These are phyloP conservation scores for Acanthochlamys bracteata DNA, from an alignment of 106 monocot genomes.

Conservation along the genomic window DNA sequence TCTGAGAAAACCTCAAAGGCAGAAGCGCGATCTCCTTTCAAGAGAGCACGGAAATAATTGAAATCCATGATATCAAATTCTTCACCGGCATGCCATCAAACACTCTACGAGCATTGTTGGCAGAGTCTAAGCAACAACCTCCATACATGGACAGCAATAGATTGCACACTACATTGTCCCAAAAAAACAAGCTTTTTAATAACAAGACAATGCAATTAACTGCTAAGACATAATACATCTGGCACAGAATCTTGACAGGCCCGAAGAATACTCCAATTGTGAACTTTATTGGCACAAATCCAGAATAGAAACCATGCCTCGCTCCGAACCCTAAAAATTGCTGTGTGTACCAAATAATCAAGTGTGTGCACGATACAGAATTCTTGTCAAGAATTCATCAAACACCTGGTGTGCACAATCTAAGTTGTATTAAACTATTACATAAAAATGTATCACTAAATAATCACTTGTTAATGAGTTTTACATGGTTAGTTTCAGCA, in stretches of 20 bases:
- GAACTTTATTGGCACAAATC: slow-evolving; percentile 36
- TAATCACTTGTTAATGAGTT: slow-evolving; percentile 47
- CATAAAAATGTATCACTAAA: slow-evolving; percentile 38
- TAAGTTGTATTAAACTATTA: slow-evolving; percentile 38
- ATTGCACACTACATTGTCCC: slow-evolving; percentile 49
- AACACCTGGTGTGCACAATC: slow-evolving; percentile 46
- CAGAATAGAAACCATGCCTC: slow-evolving; percentile 39
- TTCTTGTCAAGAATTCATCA: slow-evolving; percentile 53
- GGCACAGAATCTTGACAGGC: slow-evolving; percentile 49
- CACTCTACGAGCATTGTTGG: slow-evolving; percentile 21
- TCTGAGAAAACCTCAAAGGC: slow-evolving; percentile 42
- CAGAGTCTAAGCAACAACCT: slow-evolving; percentile 27
- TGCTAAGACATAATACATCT: slow-evolving; percentile 19
- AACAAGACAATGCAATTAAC: slow-evolving; percentile 46
- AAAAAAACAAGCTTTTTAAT: slow-evolving; percentile 29
- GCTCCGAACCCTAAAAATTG: slow-evolving; percentile 12
- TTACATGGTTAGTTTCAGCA: slow-evolving; percentile 31
- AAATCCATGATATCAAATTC: slow-evolving; percentile 63
- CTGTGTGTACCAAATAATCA: slow-evolving; percentile 54
- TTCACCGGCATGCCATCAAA: slow-evolving; percentile 34
- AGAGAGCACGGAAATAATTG: slow-evolving; percentile 52
- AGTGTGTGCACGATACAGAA: slow-evolving; percentile 66
- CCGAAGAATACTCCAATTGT: slow-evolving; percentile 52
- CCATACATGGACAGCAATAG: slow-evolving; percentile 78
- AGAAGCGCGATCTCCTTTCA: slow-evolving; percentile 33